Percentiles rank a stretch among this genome's conserved stretches.
Conservation (phyloP, 805 yeast species). For the Schwanniomyces yamadae region DNA sequence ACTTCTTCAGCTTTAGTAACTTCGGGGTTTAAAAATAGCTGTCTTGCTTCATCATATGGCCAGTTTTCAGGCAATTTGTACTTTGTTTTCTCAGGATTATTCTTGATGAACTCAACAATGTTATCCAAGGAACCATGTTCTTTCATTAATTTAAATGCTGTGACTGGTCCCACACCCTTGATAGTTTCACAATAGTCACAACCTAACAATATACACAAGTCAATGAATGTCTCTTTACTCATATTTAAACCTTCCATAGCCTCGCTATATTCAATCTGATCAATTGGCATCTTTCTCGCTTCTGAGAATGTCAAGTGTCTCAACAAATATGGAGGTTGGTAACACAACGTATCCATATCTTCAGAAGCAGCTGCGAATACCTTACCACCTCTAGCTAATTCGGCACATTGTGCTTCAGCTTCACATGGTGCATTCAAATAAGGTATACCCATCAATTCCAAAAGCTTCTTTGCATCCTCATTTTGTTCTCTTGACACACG, state of each 20-base stretch:
- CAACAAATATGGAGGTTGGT: constrained; percentile 76
- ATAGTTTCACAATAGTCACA: constrained; percentile 98
- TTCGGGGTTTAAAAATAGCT: constrained; percentile 81
- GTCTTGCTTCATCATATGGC: constrained; percentile 89
- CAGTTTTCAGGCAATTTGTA: constrained; percentile 89
- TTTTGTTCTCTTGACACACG: constrained; percentile 87
- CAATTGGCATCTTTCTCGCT: constrained; percentile 88
- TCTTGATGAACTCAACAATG: constrained; percentile 63
- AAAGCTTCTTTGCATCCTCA: constrained; percentile 83
- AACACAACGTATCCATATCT: constrained; percentile 98
- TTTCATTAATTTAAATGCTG: constrained; percentile 83
- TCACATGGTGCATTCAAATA: constrained; percentile 93
- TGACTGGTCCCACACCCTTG: constrained; percentile 93
- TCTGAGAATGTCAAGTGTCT: constrained; percentile 94
- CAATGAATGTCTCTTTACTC: constrained; percentile 73
- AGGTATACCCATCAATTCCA: constrained; percentile 93
- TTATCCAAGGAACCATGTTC: constrained; percentile 83
- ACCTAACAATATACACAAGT: constrained; percentile 88
- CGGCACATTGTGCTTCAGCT: constrained; percentile 99
- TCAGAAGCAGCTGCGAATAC: constrained; percentile 98
- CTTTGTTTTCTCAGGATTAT: constrained; percentile 55
- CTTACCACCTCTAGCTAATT: constrained; percentile 80
- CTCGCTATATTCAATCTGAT: constrained; percentile 67
- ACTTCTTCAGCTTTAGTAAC: constrained; percentile 61
- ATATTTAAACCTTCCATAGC: constrained; percentile 79